Percentiles rank a stretch among this genome's conserved stretches.
phyloP scores from a whole-genome alignment of 805 yeast genomes.

The Nakazawaea sp. region DNA sequence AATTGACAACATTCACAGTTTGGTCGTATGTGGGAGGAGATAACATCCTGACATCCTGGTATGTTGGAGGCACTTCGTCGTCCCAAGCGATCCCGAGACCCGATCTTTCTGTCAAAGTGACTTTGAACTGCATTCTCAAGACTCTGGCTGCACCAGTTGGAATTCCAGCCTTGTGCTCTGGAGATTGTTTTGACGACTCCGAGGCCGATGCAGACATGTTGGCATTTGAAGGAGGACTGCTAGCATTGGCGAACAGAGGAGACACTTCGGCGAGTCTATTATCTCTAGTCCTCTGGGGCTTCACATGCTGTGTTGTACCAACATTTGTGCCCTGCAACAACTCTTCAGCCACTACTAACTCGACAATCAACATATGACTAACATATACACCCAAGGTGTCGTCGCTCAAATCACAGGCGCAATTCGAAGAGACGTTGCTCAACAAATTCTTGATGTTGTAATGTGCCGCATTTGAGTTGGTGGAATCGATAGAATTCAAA shows the following conservation, averaged over 20 bases:
- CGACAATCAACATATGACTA: slow-evolving; percentile 71
- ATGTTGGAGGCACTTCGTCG: slow-evolving; percentile 97
- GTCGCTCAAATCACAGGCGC: slow-evolving; percentile 78
- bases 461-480: slow-evolving; percentile 24
- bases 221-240: slow-evolving; percentile 11
- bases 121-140: slow-evolving; percentile 85
- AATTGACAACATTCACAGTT: slow-evolving; percentile 15
- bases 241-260: slow-evolving; percentile 30
- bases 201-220: background rate
- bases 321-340: slow-evolving; percentile 30
- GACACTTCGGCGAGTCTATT: slow-evolving; percentile 36
- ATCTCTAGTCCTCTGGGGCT: slow-evolving; percentile 17
- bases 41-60: slow-evolving; percentile 73
- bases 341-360: slow-evolving; percentile 94
- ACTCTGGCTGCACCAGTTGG: slow-evolving; percentile 96
- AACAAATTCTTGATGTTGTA: slow-evolving; percentile 19
- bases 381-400: slow-evolving; percentile 74
- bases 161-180: slow-evolving; percentile 40
- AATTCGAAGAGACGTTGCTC: slow-evolving; percentile 31
- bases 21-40: slow-evolving; percentile 79
- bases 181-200: slow-evolving; percentile 5
- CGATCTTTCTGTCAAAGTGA: slow-evolving; percentile 79
- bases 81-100: slow-evolving; percentile 98
- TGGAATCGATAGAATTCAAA: slow-evolving; percentile 23
- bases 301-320: slow-evolving; percentile 1